Conservation (phyloP, 2,329 filamentous ascomycete genomes). For the Knufia petricola region DNA sequence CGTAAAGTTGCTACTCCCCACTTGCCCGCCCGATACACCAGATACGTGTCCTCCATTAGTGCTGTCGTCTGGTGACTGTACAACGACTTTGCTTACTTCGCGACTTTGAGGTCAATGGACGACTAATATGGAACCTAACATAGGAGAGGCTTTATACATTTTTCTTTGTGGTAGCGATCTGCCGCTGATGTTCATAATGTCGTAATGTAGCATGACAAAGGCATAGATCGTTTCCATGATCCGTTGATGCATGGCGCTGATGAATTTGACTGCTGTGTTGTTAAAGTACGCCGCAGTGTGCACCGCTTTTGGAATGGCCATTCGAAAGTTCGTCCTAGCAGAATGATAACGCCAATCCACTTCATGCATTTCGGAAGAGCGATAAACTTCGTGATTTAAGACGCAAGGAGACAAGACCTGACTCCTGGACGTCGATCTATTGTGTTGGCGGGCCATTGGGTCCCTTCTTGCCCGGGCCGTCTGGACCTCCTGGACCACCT, state of each 20-base stretch:
- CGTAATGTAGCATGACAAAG: not conserved
- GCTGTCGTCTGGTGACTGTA: not conserved
- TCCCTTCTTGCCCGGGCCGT: slow-evolving; percentile 10
- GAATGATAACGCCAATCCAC: not conserved
- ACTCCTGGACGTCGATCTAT: too few relatives aligned
- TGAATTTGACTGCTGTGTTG: too few relatives aligned
- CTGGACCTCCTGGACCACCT: slow-evolving; percentile 9
- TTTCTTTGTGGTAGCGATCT: not conserved
- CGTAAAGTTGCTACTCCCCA: too few relatives aligned
- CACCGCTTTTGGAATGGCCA: not conserved
- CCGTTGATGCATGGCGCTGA: not conserved
- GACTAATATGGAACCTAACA: not conserved
- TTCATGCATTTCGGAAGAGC: not conserved
- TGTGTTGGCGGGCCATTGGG: slow-evolving; percentile 3
- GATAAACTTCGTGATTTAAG: too few relatives aligned
- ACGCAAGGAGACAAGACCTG: too few relatives aligned
- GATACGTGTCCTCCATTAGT: not conserved
- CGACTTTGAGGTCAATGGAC: not conserved
- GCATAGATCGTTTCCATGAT: not conserved
- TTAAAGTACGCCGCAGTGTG: not conserved
- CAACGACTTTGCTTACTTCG: not conserved
- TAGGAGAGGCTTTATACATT: not conserved
- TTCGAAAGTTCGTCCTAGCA: not conserved
- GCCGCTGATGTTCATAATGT: not conserved
- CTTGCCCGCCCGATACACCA: too few relatives aligned